Evolutionary conservation across 129 eudicot species (phyloP).

Genomic region (Apium graveolens): DNA sequence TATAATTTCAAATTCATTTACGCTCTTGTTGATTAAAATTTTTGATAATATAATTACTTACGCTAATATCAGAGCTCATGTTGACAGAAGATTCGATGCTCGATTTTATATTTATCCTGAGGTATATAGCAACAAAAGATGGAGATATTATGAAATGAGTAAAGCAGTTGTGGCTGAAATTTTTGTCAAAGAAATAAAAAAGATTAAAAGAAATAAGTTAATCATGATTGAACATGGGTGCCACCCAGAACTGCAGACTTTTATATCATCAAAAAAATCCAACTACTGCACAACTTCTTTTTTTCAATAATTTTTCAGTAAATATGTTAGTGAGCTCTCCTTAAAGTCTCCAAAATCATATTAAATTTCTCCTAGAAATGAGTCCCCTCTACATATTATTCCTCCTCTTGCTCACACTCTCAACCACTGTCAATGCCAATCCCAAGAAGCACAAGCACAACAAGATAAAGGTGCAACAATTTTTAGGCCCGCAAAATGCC

Average conservation of each 20-base stretch:
- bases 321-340: neutral
- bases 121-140: neutral
- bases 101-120: too few species aligned
- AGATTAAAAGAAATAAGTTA: conserved; percentile 25
- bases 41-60: too few species aligned
- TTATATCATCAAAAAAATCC: conserved; percentile 11
- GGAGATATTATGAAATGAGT: neutral
- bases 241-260: conserved; percentile 44
- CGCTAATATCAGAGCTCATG: too few species aligned
- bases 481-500: conserved; percentile 46
- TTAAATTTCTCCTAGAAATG: neutral
- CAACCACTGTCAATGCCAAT: conserved; percentile 14
- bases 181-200: neutral
- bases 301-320: neutral
- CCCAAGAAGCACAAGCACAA: conserved; percentile 17
- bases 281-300: conserved; percentile 11
- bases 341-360: neutral
- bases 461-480: conserved; percentile 24
- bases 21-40: too few species aligned
- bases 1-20: too few species aligned
- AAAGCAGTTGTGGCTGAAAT: neutral
- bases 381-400: conserved; percentile 7
- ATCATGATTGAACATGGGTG: conserved; percentile 81
- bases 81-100: too few species aligned
- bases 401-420: conserved; percentile 28